Percentiles rank a stretch among this genome's conserved stretches.
These are phyloP conservation scores for Anethum foeniculum DNA, from an alignment of 140 eudicot genomes.

Conservation along the genomic window DNA sequence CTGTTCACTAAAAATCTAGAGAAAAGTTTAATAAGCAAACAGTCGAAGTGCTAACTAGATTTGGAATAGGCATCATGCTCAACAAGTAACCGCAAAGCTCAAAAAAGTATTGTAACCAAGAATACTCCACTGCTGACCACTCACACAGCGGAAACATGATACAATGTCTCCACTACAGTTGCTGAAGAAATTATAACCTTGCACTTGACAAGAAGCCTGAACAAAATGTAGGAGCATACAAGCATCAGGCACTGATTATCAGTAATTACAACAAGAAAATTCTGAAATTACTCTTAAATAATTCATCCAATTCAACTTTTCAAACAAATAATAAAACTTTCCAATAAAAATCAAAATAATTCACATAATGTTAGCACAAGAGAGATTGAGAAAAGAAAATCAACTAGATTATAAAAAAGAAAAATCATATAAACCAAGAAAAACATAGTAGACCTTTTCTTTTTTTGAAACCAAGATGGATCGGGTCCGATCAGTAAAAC, in stretches of 20 bases:
- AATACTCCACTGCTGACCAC: not conserved
- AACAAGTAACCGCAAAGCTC: not conserved
- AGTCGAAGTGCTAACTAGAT: not conserved
- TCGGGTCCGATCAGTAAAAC: no score
- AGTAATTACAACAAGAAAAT: not conserved
- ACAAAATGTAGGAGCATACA: not conserved
- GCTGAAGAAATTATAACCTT: conserved; percentile 1
- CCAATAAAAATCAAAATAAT: no score
- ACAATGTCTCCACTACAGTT: not conserved
- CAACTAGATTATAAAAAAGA: no score
- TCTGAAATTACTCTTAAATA: not conserved
- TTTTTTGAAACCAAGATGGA: no score
- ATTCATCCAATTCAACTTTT: no score
- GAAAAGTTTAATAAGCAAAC: not conserved
- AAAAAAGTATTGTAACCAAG: not conserved
- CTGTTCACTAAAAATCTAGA: not conserved
- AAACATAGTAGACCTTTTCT: no score
- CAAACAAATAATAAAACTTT: no score
- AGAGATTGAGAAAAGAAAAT: no score
- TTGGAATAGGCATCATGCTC: no score
- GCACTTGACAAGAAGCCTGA: conserved; percentile 3
- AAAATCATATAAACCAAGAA: no score
- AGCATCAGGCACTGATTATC: not conserved
- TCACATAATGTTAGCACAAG: no score
- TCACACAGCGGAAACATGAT: not conserved